Base-by-base conservation (phyloP, 2,329 filamentous ascomycete genomes). In the Talaromyces sp. region DNA sequence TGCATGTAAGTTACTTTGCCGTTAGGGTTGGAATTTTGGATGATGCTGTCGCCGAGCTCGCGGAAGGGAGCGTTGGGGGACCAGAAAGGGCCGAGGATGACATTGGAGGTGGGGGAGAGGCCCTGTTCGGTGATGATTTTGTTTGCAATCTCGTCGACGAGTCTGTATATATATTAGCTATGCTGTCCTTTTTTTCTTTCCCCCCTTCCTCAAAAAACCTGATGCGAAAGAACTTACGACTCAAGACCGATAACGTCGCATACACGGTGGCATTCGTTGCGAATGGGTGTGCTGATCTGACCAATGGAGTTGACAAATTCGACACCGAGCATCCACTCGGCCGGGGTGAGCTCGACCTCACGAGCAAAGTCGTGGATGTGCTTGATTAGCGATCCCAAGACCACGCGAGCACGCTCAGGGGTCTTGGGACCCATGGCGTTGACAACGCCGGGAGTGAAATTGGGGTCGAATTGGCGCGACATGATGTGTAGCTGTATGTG, bases 141-240 rank as follows among this genome's bases (percentile, higher is more conserved):
- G 77, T 88, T 88, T 66, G 88, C 88, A 71, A 93, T 92, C 73
- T 93, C 89, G 73, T 93, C 90, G 55, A 92, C 89, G n/a, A 90
- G 84, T 7, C 74, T 75, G 21, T 8, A 79, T 85, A 79, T 85
- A 80, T 87, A 11, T 59, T 54, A 46, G 16, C 28, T 21, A 21
- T 42, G 40, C n/a, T 11, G 18, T 21, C 1, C 28, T n/a, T 48
- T 14, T 28, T 9, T 1, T 33, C 28, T 14, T 11, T n/a, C n/a
- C n/a, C n/a, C n/a, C n/a, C n/a, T n/a, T n/a, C n/a, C n/a, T n/a
- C n/a, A n/a, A n/a, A n/a, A n/a, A n/a, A n/a, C n/a, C 28, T 33
- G 44, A 25, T 16, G 9, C 0, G 1, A 14, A 21, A 39, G 28
- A 14, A 72, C 78, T 71, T 71, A 81, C 71, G 81, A 81, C 71